Percentiles rank a stretch among this genome's conserved stretches.
Evolutionary conservation across 441 rosid species (phyloP).

Genomic region (Gossypium schwendimanii): DNA sequence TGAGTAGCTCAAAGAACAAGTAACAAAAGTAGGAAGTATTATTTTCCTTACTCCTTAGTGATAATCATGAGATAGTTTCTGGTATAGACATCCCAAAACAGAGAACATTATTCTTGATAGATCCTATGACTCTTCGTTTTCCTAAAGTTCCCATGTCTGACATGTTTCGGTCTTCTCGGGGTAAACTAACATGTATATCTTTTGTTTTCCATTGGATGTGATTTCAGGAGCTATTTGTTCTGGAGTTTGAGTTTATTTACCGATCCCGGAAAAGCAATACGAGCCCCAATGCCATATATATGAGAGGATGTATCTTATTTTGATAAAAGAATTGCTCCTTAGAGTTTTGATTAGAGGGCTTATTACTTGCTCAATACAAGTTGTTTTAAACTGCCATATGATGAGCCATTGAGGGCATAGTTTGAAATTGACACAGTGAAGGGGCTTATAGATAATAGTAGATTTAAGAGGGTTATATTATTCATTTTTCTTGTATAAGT

Average conservation of each 20-base stretch:
- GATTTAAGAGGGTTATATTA: neutral
- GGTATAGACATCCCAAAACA: neutral
- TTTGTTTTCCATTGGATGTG: constrained; percentile 8
- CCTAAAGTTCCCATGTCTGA: neutral
- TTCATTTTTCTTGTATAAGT: neutral
- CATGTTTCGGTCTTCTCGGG: neutral
- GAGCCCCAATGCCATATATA: neutral
- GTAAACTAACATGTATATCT: neutral
- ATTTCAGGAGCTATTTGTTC: constrained; percentile 82
- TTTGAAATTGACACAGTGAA: neutral
- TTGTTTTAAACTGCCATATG: neutral
- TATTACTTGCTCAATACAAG: neutral
- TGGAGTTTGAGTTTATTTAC: constrained; percentile 40
- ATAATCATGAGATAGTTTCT: neutral
- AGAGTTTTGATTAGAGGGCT: neutral
- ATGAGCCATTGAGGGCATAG: neutral
- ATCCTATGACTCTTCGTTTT: neutral
- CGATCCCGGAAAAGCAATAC: neutral
- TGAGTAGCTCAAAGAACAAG: neutral
- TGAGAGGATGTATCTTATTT: neutral
- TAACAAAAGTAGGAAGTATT: neutral
- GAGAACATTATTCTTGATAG: neutral
- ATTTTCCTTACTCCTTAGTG: neutral
- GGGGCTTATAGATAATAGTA: neutral
- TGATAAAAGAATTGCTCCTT: neutral